Conservation (phyloP, 2,329 filamentous ascomycete genomes). For the Apiospora marii region DNA sequence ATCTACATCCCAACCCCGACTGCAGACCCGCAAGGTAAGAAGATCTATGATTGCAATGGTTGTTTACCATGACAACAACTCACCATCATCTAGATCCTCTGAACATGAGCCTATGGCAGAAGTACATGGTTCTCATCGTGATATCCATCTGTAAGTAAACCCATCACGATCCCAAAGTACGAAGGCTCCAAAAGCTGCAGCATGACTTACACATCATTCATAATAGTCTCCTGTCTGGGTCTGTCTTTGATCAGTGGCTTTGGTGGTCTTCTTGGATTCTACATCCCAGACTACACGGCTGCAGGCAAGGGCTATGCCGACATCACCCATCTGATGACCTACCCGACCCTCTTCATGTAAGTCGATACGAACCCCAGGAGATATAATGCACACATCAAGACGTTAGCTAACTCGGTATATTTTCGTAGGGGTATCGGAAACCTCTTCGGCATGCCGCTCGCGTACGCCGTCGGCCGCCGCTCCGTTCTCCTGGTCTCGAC, state of each 20-base stretch:
- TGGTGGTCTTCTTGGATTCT: conserved; percentile 50
- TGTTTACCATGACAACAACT: background rate
- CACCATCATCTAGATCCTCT: conserved; percentile 36
- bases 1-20: conserved; percentile 46
- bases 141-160: conserved; percentile 35
- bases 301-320: conserved; percentile 47
- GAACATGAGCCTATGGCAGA: conserved; percentile 40
- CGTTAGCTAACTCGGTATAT: background rate
- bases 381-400: background rate
- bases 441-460: conserved; percentile 44
- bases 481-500: conserved; percentile 43
- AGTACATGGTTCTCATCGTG: conserved; percentile 37
- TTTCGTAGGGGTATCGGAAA: conserved; percentile 43
- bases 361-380: background rate
- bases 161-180: background rate
- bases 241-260: conserved; percentile 50
- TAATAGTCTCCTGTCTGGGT: conserved; percentile 48
- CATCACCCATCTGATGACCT: conserved; percentile 48
- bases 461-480: conserved; percentile 45
- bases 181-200: too few species aligned
- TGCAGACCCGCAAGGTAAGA: conserved; percentile 40
- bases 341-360: conserved; percentile 39
- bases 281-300: conserved; percentile 48
- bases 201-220: conserved; percentile 27
- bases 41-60: background rate